Evolutionary conservation across 176 grass and related monocot genomes (phyloP), one percentile per base, ranked within the genome.

Genomic region (Elaeis guineensis): DNA sequence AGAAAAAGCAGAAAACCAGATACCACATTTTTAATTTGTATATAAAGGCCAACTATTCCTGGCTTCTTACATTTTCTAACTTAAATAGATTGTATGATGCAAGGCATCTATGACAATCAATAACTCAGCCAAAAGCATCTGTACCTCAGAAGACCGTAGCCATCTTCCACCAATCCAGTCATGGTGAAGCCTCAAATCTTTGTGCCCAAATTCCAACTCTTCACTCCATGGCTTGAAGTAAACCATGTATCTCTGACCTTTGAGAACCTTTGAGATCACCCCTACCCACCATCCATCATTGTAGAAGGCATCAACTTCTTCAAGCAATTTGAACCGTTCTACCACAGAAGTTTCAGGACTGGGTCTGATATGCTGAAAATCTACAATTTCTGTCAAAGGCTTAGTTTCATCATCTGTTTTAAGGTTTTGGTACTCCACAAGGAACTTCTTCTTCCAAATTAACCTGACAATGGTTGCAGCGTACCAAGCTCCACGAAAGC

Each of bases 271-370:
- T 50, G 92, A 88, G 25, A 97, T 56, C 61, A 85, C 63, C 21
- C 93, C 93, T 30, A 80, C 79, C 93, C 92, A 97, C 92, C 92
- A 97, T 3, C 70, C 93, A 3, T 85, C 84, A 3, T 97, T 97
- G 61, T 61, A 58, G 62, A 75, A 83, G 8, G 81, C 93, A 67
- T 91, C 87, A 12, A 97, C 81, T 83, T 97, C 93, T 19, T 97
- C 93, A 18, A 97, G 81, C 14, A 82, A 32, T 49, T 74, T 80
- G 56, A 91, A 82, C 35, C 62, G 64, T 16, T 39, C 48, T 3
- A 18, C 28, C 60, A 64, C 63, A 28, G 50, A 29, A 32, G 74
- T 72, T 1, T 50, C 53, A 9, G 81, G 81, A 5, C 23, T 44
- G 26, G 89, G 85, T 60, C 89, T 87, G 39, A 95, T 69, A 63